Base-by-base conservation (phyloP, 495 filamentous ascomycete genomes). In the Aspergillus haitiensis region DNA sequence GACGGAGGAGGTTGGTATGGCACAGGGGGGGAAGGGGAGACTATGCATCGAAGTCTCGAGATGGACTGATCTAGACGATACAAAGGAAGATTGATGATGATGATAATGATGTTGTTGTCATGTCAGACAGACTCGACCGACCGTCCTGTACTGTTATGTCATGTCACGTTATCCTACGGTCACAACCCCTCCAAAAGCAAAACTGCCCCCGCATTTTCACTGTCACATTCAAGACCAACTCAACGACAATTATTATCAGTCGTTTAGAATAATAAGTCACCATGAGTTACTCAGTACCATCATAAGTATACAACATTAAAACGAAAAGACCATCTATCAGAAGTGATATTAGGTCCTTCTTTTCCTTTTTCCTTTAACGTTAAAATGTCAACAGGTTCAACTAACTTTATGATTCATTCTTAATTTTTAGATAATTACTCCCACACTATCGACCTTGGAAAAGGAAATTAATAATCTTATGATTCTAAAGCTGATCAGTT, bases 131-230 rank as follows among this genome's bases (percentile, higher is more conserved):
- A 27, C 21, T 27, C 21, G 21, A 27, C 37, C n/a, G 37, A 40
- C n/a, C n/a, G 37, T 31, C 18, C n/a, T 40, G 45, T 54, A 52
- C 50, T 60, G 58, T 64, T 46, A 64, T 53, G 48, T 62, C 52
- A 34, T 52, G 63, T 65, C 56, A 65, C 58, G 62, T 58, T 64
- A 37, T 36, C 34, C 37, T 5, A 6, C 5, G 48, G 45, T 40
- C 49, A 51, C 37, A 42, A 44, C 52, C 59, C 55, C 58, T 57
- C 52, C 13, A 18, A 16, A 49, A 39, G 34, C 4, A 46, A 59
- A 27, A 27, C 21, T 27, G 21, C 21, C 57, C 58, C 58, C 58
- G 58, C 58, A 54, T 54, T 34, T 15, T 53, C 48, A 47, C 56
- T 2, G 47, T 52, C 56, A 52, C 34, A 7, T 13, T 7, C 42